Conservation (phyloP, 2,329 filamentous ascomycete genomes). For the Colletotrichum australisinense region DNA sequence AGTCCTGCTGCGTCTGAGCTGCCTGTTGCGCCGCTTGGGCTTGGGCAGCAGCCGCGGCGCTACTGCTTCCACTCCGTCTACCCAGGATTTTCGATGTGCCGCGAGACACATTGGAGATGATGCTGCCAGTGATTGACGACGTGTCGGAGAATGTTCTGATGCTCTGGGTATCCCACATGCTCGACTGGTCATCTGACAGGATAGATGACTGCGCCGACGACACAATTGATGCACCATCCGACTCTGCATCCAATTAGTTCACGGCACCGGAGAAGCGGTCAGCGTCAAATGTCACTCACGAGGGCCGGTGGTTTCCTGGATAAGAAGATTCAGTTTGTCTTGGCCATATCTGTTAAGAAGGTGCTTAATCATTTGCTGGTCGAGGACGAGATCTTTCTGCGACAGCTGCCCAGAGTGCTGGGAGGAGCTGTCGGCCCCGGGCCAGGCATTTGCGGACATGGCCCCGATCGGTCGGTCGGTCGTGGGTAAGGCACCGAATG, state of each 20-base stretch:
- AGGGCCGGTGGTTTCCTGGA: slow-evolving; percentile 45
- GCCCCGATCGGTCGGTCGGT: slow-evolving; percentile 4
- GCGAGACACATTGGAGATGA: slow-evolving; percentile 53
- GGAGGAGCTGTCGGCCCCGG: slow-evolving; percentile 45
- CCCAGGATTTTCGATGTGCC: slow-evolving; percentile 49
- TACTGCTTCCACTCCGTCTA: slow-evolving; percentile 38
- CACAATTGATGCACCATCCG: slow-evolving; percentile 47
- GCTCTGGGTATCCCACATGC: slow-evolving; percentile 50
- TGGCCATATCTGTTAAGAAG: slow-evolving; percentile 47
- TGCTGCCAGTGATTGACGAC: slow-evolving; percentile 51
- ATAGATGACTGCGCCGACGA: slow-evolving; percentile 49
- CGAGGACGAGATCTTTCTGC: slow-evolving; percentile 40
- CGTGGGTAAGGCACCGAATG: neutral
- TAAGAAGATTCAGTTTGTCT: slow-evolving; percentile 46
- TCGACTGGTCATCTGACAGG: slow-evolving; percentile 49
- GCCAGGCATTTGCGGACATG: slow-evolving; percentile 44
- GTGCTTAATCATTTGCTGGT: slow-evolving; percentile 49
- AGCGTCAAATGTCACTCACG: slow-evolving; percentile 41
- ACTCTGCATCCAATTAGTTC: slow-evolving; percentile 27
- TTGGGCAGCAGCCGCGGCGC: slow-evolving; percentile 27
- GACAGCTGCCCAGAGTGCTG: slow-evolving; percentile 34
- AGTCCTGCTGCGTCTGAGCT: slow-evolving; percentile 19
- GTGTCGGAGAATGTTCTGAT: slow-evolving; percentile 53
- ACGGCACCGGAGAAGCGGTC: neutral
- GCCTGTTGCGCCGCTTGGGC: slow-evolving; percentile 31